Evolutionary conservation across 1,139 yeast species (phyloP).

Genomic region (Suhomyces terraborum): DNA sequence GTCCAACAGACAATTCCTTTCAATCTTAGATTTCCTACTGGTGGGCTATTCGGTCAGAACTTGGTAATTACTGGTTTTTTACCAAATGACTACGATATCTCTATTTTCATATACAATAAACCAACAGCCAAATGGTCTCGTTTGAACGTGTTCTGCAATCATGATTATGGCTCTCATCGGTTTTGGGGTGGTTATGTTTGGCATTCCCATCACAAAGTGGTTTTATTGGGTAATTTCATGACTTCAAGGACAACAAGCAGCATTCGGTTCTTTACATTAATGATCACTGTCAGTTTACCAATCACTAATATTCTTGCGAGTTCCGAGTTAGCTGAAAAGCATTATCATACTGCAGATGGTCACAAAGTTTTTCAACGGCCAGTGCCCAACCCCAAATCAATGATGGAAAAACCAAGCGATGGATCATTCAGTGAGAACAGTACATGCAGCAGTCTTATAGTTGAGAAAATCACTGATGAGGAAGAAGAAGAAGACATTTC

Average conservation of each 20-base stretch:
- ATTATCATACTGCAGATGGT: slow-evolving; percentile 25
- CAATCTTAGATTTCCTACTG: slow-evolving; percentile 55
- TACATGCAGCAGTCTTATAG: slow-evolving; percentile 17
- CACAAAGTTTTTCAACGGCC: slow-evolving; percentile 21
- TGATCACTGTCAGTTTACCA: slow-evolving; percentile 65
- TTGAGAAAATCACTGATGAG: slow-evolving; percentile 18
- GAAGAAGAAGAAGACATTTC: slow-evolving; percentile 22
- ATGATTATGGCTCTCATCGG: slow-evolving; percentile 57
- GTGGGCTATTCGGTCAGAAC: slow-evolving; percentile 66
- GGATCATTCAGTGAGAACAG: slow-evolving; percentile 20
- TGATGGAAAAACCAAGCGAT: slow-evolving; percentile 10
- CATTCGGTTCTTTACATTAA: slow-evolving; percentile 57
- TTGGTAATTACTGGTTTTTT: slow-evolving; percentile 61
- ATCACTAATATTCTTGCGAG: slow-evolving; percentile 60
- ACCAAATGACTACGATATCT: slow-evolving; percentile 54
- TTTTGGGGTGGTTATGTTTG: slow-evolving; percentile 71
- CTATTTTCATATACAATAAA: slow-evolving; percentile 58
- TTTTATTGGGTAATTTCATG: slow-evolving; percentile 52
- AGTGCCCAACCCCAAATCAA: slow-evolving; percentile 2
- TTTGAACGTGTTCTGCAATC: slow-evolving; percentile 57
- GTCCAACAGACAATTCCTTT: slow-evolving; percentile 33
- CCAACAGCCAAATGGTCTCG: slow-evolving; percentile 69
- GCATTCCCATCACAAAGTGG: slow-evolving; percentile 73
- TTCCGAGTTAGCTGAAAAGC: slow-evolving; percentile 40
- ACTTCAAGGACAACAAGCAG: slow-evolving; percentile 54